Evolutionary conservation across 1,284 basidiomycete genomes (phyloP).

Genomic region (Gastroboletus turbinatus): DNA sequence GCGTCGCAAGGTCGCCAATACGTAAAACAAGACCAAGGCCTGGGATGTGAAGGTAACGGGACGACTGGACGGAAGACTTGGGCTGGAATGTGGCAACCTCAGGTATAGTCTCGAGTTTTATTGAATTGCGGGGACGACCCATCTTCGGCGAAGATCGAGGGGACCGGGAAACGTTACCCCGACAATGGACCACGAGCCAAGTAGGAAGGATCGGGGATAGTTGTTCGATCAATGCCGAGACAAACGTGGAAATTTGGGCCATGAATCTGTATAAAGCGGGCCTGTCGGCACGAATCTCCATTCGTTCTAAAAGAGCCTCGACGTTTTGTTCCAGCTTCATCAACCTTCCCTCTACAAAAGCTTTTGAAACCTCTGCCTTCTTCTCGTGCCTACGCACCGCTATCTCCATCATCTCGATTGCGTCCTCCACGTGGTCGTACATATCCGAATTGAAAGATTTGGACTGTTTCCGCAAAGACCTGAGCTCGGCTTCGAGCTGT

Average conservation of each 20-base stretch:
- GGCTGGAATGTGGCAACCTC: constrained; percentile 34
- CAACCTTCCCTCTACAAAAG: constrained; percentile 26
- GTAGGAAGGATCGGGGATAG: constrained; percentile 29
- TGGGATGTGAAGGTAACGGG: constrained; percentile 24
- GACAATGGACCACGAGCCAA: constrained; percentile 20
- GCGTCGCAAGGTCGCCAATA: constrained; percentile 29
- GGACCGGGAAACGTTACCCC: constrained; percentile 22
- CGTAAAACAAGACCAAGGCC: constrained; percentile 31
- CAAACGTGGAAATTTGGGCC: constrained; percentile 14
- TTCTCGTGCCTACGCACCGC: constrained; percentile 33
- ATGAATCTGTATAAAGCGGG: constrained; percentile 15
- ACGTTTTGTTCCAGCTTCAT: constrained; percentile 29
- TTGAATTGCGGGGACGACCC: constrained; percentile 24
- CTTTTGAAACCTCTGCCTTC: constrained; percentile 26
- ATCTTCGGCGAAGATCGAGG: constrained; percentile 33
- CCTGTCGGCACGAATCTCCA: constrained; percentile 31
- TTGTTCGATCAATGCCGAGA: constrained; percentile 21
- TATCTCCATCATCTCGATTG: constrained; percentile 29
- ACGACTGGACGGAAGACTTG: constrained; percentile 11
- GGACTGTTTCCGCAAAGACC: constrained; percentile 21
- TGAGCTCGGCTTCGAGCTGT: constrained; percentile 28
- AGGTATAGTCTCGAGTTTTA: constrained; percentile 36
- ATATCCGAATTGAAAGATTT: constrained; percentile 29
- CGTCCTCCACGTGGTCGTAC: constrained; percentile 34
- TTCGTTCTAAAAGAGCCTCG: constrained; percentile 28